phyloP scores from a whole-genome alignment of 73 alveolate genomes.

The Loxodes magnus region DNA sequence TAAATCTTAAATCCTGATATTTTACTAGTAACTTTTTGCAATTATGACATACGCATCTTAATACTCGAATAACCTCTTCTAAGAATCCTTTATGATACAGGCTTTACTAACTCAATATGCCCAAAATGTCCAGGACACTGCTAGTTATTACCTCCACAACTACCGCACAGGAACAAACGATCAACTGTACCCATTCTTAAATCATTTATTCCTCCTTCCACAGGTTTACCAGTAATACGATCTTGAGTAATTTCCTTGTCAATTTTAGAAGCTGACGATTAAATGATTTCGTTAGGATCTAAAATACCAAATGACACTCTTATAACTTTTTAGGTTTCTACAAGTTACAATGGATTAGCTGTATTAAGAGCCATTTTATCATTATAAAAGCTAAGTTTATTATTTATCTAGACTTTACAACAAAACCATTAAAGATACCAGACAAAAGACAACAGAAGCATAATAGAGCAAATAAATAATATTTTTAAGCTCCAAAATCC shows the following conservation, averaged over 20 bases:
- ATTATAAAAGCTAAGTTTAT: too few relatives aligned
- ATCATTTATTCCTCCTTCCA: constrained; percentile 67
- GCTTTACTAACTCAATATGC: constrained; percentile 67
- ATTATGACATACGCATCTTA: constrained; percentile 45
- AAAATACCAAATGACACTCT: constrained; percentile 64
- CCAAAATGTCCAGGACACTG: constrained; percentile 97
- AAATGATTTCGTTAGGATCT: constrained; percentile 46
- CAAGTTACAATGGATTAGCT: too few relatives aligned
- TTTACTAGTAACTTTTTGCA: constrained; percentile 25
- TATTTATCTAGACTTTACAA: too few relatives aligned
- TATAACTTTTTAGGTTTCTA: constrained; percentile 28
- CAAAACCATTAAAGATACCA: too few relatives aligned
- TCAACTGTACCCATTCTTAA: constrained; percentile 88
- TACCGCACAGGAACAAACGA: constrained; percentile 47
- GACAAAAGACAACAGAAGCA: too few relatives aligned
- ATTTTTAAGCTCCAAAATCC: too few relatives aligned
- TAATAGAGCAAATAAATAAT: too few relatives aligned
- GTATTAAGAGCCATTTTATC: too few relatives aligned
- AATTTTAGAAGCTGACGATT: constrained; percentile 41
- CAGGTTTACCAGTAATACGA: constrained; percentile 66
- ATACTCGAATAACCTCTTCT: constrained; percentile 51
- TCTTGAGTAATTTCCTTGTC: constrained; percentile 57
- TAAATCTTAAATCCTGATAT: constrained; percentile 26
- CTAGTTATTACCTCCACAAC: constrained; percentile 66
- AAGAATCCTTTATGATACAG: constrained; percentile 84